Conservation (phyloP, 2,329 filamentous ascomycete species). For the Bertia moriformis region DNA sequence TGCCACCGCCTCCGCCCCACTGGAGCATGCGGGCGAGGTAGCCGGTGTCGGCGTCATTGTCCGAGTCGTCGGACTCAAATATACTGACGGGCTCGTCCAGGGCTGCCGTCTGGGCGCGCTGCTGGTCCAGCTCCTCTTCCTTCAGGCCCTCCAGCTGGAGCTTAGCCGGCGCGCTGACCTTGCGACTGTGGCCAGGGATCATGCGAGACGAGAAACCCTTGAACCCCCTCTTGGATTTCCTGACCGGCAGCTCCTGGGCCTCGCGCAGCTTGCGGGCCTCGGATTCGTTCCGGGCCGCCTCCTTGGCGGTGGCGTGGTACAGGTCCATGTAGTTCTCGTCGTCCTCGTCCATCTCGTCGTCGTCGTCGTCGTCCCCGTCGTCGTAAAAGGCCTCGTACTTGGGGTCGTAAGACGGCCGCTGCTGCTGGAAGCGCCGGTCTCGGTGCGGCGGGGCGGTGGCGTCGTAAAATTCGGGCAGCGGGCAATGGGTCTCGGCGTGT, state of each 20-base stretch:
- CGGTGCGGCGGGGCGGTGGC: too few relatives aligned
- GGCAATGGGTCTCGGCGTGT: not conserved
- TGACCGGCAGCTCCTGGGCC: not conserved
- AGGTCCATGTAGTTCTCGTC: conserved; percentile 9
- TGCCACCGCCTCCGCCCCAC: too few relatives aligned
- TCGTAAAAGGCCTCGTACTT: not conserved
- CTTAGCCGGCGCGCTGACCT: not conserved
- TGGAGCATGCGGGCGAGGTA: not conserved
- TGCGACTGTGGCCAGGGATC: not conserved
- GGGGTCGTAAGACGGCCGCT: too few relatives aligned
- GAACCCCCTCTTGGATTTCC: not conserved
- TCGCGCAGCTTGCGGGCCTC: not conserved
- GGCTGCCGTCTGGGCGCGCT: not conserved
- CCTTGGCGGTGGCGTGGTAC: conserved; percentile 10
- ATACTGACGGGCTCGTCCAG: not conserved
- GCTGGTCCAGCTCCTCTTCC: not conserved
- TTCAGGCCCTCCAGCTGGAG: not conserved
- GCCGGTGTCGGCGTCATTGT: not conserved
- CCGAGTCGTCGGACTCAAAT: not conserved
- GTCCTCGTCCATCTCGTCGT: conserved; percentile 4
- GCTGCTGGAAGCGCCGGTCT: too few relatives aligned
- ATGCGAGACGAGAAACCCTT: not conserved
- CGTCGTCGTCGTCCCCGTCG: conserved; percentile 3
- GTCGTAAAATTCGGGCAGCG: too few relatives aligned
- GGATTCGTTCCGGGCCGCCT: conserved; percentile 5